Base-by-base conservation (phyloP, 179 eudicot species). In the Drosera spatulata region DNA sequence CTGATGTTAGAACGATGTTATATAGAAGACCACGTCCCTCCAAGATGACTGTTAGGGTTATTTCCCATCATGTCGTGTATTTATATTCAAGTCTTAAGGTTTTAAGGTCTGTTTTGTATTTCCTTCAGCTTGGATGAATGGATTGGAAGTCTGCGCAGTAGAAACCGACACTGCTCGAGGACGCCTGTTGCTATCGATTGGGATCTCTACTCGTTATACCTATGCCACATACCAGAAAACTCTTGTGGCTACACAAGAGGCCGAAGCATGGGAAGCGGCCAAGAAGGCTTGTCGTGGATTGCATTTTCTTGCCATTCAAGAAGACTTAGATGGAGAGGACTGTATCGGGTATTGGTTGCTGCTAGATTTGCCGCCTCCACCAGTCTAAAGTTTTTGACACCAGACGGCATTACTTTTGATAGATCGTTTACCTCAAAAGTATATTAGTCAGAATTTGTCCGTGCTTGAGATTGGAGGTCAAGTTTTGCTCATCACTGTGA, bases 261-360 rank as follows among this genome's bases (percentile, higher is more conserved):
- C 98, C 10, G 98, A 91, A 69, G 95, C 96, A 51, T 91, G 98
- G 98, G 98, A 91, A 77, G 95, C 88, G 55, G 91, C 98, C 14
- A 91, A 91, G 68, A 86, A 82, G 68, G 78, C 83, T 9, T 78
- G 91, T 53, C 91, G 98, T 58, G 98, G 98, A 22, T 70, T 91
- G 49, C 98, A 91, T 77, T 91, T 91, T 55, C 96, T 91, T 55
- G 98, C 98, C 53, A 82, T 91, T 55, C 98, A 91, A 72, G 79
- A 79, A 12, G 80, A 82, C 67, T 81, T 91, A 59, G 87, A 91
- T 53, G 88, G 96, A 0, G 91, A 91, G 60, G 89, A 85, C 50
- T 91, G 98, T 73, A 85, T 82, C 40, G 98, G 98, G 39, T 91
- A 88, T 74, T 91, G 98, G 98, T 83, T 91, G 59, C 88, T 91